Evolutionary conservation across 169 alveolate genomes (phyloP).

Genomic region (Plasmodium reichenowi): DNA sequence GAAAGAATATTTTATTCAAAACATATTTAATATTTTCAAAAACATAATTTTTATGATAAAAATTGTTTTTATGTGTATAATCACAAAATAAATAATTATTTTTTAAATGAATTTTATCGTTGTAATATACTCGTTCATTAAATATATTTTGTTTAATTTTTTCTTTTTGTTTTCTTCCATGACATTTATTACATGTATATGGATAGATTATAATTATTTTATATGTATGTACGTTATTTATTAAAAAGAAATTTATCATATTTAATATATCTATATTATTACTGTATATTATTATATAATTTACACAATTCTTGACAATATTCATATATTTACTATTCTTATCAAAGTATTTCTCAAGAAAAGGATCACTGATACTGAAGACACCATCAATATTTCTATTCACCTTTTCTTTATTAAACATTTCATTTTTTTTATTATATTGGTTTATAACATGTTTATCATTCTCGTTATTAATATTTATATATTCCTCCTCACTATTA

Average conservation of each 20-base stretch:
- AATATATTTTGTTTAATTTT: constrained; percentile 6
- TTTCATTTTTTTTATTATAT: constrained; percentile 2
- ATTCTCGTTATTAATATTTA: not conserved
- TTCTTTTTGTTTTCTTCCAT: not conserved
- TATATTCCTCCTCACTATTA: not conserved
- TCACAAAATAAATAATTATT: constrained; percentile 32
- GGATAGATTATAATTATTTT: constrained; percentile 48
- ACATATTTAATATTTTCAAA: constrained; percentile 31
- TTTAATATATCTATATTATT: constrained; percentile 39
- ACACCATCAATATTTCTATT: constrained; percentile 35
- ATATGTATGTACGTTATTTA: constrained; percentile 20
- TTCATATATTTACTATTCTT: constrained; percentile 54
- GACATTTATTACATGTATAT: constrained; percentile 38
- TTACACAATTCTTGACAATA: constrained; percentile 46
- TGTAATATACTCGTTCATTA: constrained; percentile 25
- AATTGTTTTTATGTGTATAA: constrained; percentile 7
- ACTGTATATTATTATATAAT: constrained; percentile 51
- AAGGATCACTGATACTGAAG: constrained; percentile 67
- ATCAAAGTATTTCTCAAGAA: constrained; percentile 48
- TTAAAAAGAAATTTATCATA: constrained; percentile 39
- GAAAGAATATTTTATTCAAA: constrained; percentile 30
- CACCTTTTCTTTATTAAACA: not conserved
- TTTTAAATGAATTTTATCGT: constrained; percentile 20
- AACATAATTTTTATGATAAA: constrained; percentile 34
- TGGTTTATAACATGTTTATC: not conserved